Percentiles rank a stretch among this genome's conserved stretches.
Conservation (phyloP, 345 rosid genomes). For the Combretum micranthum region DNA sequence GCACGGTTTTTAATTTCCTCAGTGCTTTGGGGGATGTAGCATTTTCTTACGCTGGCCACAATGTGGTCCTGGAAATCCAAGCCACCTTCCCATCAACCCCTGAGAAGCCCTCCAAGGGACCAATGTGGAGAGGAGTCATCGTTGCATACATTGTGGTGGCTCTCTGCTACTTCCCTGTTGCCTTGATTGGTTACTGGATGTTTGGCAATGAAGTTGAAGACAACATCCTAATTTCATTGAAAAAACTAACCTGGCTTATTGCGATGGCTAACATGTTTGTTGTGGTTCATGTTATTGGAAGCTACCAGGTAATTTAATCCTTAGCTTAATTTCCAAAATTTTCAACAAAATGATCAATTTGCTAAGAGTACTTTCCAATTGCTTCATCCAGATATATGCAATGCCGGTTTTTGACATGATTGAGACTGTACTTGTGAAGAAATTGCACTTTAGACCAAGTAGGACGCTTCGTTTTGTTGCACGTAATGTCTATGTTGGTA, state of each 20-base stretch:
- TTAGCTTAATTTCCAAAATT: background rate
- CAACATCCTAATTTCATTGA: constrained; percentile 56
- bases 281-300: constrained; percentile 72
- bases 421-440: constrained; percentile 58
- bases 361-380: background rate
- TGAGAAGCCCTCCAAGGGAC: constrained; percentile 78
- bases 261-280: constrained; percentile 58
- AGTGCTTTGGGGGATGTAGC: constrained; percentile 79
- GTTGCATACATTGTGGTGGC: constrained; percentile 68
- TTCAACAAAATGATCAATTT: background rate
- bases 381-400: constrained; percentile 40
- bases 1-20: constrained; percentile 54
- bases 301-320: constrained; percentile 49
- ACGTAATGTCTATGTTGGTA: constrained; percentile 54
- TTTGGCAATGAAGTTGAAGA: constrained; percentile 56
- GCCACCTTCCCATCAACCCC: constrained; percentile 86
- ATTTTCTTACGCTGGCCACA: constrained; percentile 79
- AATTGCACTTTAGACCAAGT: constrained; percentile 40
- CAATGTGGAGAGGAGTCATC: constrained; percentile 82
- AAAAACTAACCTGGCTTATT: constrained; percentile 70
- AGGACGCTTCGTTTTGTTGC: constrained; percentile 35
- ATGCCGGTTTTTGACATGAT: constrained; percentile 87
- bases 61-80: constrained; percentile 81
- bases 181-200: constrained; percentile 53
- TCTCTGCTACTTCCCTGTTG: constrained; percentile 77